Base-by-base conservation (phyloP, 1,284 basidiomycete species). In the Cryptococcus wingfieldii region DNA sequence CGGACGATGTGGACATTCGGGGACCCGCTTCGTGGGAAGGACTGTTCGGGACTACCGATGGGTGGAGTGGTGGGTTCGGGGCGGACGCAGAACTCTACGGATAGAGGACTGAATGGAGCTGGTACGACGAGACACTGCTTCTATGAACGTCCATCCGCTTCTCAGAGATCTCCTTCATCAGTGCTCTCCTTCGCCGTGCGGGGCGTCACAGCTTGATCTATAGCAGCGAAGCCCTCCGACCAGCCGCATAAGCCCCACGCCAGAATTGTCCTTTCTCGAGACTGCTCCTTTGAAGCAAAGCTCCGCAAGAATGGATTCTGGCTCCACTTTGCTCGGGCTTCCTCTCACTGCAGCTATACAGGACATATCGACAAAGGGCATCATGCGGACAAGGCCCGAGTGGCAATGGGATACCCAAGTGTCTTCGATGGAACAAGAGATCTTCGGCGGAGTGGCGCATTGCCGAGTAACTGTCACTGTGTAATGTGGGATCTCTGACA, bases 21-120 rank as follows among this genome's bases (percentile, higher is more conserved):
- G 69, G 74, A 50, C 74, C 75, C 5, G 41, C 41, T 39, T 63
- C 64, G 13, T 77, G 75, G 75, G 55, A 65, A 37, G 75, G 75
- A 0, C 53, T 77, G 23, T 77, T 77, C 51, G 75, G 75, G 0
- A 57, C 63, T 2, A 60, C 50, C 3, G 58, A 71, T n/a, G 71
- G 71, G 9, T 75, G 74, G 74, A 73, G 71, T 47, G 74, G 74
- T 9, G 72, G 71, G 3, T 9, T 55, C 1, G 71, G 71, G 0
- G 54, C 59, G 10, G 70, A 76, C 51, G 63, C 74, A 7, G 74
- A 74, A 54, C 49, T 76, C 23, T 74, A 76, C 43, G 74, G 74
- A 27, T 82, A 60, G 51, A 47, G n/a, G 25, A 4, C 12, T 23
- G 41, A 42, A 42, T 7, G 19, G 7, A 23, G 41, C 16, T 42